Base-by-base conservation (phyloP, 2,329 filamentous ascomycete species). In the Tolypocladium endophyticum region DNA sequence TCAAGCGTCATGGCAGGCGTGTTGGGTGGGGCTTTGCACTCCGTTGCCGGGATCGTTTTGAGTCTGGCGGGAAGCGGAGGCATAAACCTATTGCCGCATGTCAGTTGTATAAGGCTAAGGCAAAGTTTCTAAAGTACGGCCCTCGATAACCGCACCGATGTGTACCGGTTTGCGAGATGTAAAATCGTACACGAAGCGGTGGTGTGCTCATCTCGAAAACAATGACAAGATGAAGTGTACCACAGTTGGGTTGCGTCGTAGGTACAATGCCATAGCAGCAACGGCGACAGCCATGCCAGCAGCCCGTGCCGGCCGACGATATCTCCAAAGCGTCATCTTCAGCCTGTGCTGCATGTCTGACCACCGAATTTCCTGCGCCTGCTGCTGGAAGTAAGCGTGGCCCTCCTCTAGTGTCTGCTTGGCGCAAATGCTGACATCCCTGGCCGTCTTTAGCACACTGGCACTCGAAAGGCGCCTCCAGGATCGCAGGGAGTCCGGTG, bases 391-490 rank as follows among this genome's bases (percentile, higher is more conserved):
- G 61, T 87, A 82, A 5, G 69, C 71, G 62, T 86, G 77, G 2
- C 90, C 93, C 47, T 93, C 83, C 36, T 81, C 74, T 39, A 90
- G 72, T 0, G 80, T 83, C 69, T 91, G 84, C 35, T 72, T 71
- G 7, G 77, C 71, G 55, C 82, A 77, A 43, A 71, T 71, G 52
- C 76, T 70, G 56, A 79, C 69, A 68, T 82, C 77, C 16, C 83
- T 80, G 0, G 89, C 89, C 1, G 92, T 96, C 73, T 96, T 97
- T 58, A 99, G 81, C 9, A 91, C 91, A 71, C 92, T 97, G 61
- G 83, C 83, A 8, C 73, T 71, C 3, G 92, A 92, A 61, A 99
- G 87, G 20, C 74, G 74, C 62, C 79, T 77, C 92, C 92, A 97
- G 7, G 82, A 80, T 41, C 79, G 81, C 8, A 99, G 77, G 0